Conservation (phyloP, 108 stramenopile species). For the Nannochloropsis gaditana region DNA sequence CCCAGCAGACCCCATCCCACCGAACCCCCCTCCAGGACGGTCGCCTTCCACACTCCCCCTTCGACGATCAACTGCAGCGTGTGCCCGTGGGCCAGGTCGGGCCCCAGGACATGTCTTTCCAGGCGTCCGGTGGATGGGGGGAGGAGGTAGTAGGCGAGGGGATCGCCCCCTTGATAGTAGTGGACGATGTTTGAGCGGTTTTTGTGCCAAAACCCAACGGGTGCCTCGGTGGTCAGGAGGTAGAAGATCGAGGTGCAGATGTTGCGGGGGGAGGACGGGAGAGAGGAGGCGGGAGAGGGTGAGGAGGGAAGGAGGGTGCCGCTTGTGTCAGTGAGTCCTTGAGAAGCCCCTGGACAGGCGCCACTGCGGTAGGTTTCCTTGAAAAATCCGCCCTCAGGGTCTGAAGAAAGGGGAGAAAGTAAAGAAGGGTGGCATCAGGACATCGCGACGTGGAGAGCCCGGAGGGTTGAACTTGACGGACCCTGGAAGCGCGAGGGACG, state of each 20-base stretch:
- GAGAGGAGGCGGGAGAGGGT: not conserved
- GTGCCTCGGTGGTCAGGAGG: not conserved
- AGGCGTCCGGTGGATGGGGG: not conserved
- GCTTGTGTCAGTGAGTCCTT: slow-evolving; percentile 7
- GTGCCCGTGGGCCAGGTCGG: slow-evolving; percentile 3
- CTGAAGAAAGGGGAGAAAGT: not conserved
- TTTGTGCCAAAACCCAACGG: not conserved
- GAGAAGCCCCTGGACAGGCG: not conserved
- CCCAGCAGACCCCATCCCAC: slow-evolving; percentile 7
- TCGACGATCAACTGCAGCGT: slow-evolving; percentile 9
- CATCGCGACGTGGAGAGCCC: no score
- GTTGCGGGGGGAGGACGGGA: not conserved
- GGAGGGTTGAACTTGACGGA: no score
- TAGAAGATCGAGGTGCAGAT: slow-evolving; percentile 20
- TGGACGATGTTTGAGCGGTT: not conserved
- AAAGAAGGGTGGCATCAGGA: not conserved
- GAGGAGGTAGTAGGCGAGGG: not conserved
- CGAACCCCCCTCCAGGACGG: not conserved
- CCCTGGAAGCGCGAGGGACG: not conserved
- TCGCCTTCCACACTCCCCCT: slow-evolving; percentile 1
- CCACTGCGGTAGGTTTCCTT: slow-evolving; percentile 23
- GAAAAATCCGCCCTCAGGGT: slow-evolving; percentile 24
- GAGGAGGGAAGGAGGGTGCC: not conserved
- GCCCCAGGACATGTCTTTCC: not conserved
- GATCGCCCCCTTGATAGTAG: slow-evolving; percentile 18